Evolutionary conservation across 345 rosid genomes (phyloP).

Genomic region (Cochlearia excelsa): DNA sequence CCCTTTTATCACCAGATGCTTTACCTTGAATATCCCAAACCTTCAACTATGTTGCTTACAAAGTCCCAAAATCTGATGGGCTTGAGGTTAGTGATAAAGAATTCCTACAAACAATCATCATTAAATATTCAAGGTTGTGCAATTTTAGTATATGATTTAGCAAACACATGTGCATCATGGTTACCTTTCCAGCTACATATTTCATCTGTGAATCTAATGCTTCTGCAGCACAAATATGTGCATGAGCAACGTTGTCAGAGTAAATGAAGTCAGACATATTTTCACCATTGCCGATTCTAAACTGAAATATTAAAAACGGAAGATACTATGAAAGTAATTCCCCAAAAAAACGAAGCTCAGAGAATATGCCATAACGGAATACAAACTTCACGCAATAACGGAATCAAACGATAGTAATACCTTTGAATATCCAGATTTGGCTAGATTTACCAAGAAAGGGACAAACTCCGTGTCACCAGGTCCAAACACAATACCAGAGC

Average conservation of each 20-base stretch:
- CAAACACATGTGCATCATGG: slow-evolving; percentile 10
- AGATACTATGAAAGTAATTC: slow-evolving; percentile 5
- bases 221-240: slow-evolving; percentile 74
- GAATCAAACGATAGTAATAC: slow-evolving; percentile 27
- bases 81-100: slow-evolving; percentile 80
- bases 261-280: slow-evolving; percentile 87
- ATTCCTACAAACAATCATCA: slow-evolving; percentile 57
- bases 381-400: too few relatives aligned
- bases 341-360: not conserved
- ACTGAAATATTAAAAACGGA: slow-evolving; percentile 49
- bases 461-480: slow-evolving; percentile 68
- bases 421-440: slow-evolving; percentile 85
- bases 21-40: slow-evolving; percentile 86
- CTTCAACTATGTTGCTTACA: slow-evolving; percentile 58
- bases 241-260: slow-evolving; percentile 82
- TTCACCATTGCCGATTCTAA: slow-evolving; percentile 76
- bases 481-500: slow-evolving; percentile 89
- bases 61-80: slow-evolving; percentile 80
- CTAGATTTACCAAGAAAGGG: slow-evolving; percentile 56
- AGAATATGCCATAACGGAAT: slow-evolving; percentile 2
- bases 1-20: slow-evolving; percentile 4
- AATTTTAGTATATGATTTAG: slow-evolving; percentile 4
- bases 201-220: slow-evolving; percentile 64
- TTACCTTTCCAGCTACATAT: slow-evolving; percentile 93
- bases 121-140: slow-evolving; percentile 16